phyloP scores from a whole-genome alignment of 192 early-diverging fungal genomes.

The Bifiguratus adelaidae region DNA sequence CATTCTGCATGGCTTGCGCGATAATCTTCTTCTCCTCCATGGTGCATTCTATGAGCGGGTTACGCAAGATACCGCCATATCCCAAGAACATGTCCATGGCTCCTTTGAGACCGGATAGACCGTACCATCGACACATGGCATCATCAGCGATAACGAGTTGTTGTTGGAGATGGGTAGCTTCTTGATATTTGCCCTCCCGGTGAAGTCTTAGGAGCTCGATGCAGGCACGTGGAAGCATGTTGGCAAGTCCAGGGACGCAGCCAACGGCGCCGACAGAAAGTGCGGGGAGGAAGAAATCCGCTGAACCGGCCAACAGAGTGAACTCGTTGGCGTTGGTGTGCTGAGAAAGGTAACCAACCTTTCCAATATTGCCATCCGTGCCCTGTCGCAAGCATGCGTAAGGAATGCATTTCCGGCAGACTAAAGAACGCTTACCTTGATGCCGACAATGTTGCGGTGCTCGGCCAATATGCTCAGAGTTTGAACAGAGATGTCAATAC shows the following conservation, averaged over 20 bases:
- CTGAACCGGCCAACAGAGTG: conserved; percentile 21
- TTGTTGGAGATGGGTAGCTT: conserved; percentile 15
- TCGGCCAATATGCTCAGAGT: conserved; percentile 7
- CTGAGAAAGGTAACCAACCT: conserved; percentile 15
- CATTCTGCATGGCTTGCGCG: too few species aligned
- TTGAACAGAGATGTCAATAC: conserved; percentile 12
- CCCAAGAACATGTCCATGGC: conserved; percentile 9
- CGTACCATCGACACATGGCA: conserved; percentile 18
- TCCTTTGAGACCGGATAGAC: conserved; percentile 19
- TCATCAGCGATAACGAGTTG: conserved; percentile 17
- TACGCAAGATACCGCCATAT: conserved; percentile 11
- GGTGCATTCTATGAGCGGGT: conserved; percentile 4
- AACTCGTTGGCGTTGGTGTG: conserved; percentile 16
- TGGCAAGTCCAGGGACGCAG: conserved; percentile 16
- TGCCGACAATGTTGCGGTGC: conserved; percentile 19
- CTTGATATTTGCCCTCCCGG: conserved; percentile 11
- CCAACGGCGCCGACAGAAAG: conserved; percentile 18
- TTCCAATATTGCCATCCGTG: conserved; percentile 25
- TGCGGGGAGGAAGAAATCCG: conserved; percentile 18
- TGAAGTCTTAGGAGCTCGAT: conserved; percentile 13
- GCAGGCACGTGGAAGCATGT: conserved; percentile 8
- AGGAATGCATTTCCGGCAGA: too few species aligned
- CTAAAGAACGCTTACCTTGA: too few species aligned
- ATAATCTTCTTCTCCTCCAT: conserved; percentile 3
- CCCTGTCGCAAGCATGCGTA: too few species aligned